Evolutionary conservation across 116 monocot genomes (phyloP), one percentile per base, ranked within the genome.

Genomic region (Posidonia oceanica): DNA sequence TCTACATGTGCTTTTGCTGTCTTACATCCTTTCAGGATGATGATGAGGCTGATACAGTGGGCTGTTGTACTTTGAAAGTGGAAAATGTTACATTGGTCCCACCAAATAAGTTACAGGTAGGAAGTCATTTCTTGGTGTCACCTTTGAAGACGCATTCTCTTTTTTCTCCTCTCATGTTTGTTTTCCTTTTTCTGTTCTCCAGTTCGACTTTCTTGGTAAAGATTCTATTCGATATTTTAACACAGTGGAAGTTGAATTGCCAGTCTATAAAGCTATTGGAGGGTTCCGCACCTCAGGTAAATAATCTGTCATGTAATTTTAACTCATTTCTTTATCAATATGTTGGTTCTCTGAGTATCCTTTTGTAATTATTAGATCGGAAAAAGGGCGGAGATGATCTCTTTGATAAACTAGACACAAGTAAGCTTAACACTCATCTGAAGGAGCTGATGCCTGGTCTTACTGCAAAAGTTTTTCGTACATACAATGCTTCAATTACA

Each of bases 151-250:
- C 48, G 5, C 12, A 10, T 44, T 54, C 18, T 36, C 1, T 29
- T 57, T 36, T 61, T 69, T 41, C 61, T 57, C 41, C 36, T 39
- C 48, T 75, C 52, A 37, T 72, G 52, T 4, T 75, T 44, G 48
- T 57, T 15, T 15, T 52, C n/a, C 7, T 54, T 6, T 58, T 53
- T 70, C 21, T 17, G 7, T 72, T 72, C 36, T 41, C n/a, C 77
- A 99, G 98, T 93, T 99, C 62, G 98, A 99, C 81, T 99, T 99
- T 70, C 93, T 99, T 62, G 98, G 98, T 88, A 99, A 99, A 80
- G 98, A 99, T 86, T 99, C 98, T 54, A 90, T 99, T 58, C 83
- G 98, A 84, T 99, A 99, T 73, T 86, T 85, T 59, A 99, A 99
- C 62, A 90, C 86, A 37, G 98, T 99, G 41, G 98, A 93, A 72